Conservation (phyloP, 345 rosid genomes). For the Populus nigra region DNA sequence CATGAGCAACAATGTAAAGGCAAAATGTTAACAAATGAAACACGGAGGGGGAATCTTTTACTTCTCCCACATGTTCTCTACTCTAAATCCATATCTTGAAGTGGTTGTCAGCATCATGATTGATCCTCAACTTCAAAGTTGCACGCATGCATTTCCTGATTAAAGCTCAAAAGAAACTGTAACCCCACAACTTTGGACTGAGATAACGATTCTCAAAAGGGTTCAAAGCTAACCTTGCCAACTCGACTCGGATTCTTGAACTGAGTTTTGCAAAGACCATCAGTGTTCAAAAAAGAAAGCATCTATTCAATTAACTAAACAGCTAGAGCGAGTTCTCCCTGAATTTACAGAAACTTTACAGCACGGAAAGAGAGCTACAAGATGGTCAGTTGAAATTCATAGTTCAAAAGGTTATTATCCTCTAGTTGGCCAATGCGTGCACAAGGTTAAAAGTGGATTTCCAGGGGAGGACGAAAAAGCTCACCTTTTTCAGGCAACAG, state of each 20-base stretch:
- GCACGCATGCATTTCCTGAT: background rate
- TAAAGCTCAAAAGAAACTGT: background rate
- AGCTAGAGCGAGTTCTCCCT: too few relatives aligned
- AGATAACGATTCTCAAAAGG: background rate
- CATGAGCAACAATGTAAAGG: background rate
- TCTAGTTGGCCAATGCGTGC: background rate
- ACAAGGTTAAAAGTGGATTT: background rate
- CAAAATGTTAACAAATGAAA: background rate
- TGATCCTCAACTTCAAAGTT: constrained; percentile 1
- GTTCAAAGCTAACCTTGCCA: background rate
- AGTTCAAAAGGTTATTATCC: too few relatives aligned
- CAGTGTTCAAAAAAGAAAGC: too few relatives aligned
- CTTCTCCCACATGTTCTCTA: background rate
- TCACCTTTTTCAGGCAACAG: background rate
- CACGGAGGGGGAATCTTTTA: background rate
- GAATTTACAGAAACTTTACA: too few relatives aligned
- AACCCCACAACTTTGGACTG: background rate
- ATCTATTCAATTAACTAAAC: too few relatives aligned
- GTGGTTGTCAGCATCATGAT: background rate
- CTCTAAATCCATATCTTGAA: background rate
- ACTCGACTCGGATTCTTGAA: too few relatives aligned
- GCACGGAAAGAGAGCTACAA: too few relatives aligned
- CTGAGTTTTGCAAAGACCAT: too few relatives aligned
- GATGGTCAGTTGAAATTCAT: too few relatives aligned
- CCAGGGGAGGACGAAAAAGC: background rate